phyloP scores from a whole-genome alignment of 1,139 yeast genomes.

The Debaryomyces singareniensis region DNA sequence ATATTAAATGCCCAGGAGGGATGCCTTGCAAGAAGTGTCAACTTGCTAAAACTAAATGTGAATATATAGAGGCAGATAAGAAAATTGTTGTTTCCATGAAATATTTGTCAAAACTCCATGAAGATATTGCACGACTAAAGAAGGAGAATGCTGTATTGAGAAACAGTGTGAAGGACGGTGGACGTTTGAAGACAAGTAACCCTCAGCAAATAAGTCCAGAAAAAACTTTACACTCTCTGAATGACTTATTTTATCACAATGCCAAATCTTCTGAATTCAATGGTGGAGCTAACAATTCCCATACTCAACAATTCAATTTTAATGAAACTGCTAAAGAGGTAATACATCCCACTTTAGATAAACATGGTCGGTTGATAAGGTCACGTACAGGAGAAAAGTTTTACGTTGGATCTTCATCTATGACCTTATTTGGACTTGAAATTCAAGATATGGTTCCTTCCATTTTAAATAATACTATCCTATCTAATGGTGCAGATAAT shows the following conservation, averaged over 20 bases:
- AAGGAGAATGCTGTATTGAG: conserved; percentile 53
- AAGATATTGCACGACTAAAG: conserved; percentile 49
- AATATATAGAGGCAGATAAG: conserved; percentile 71
- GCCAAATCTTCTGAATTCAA: not conserved
- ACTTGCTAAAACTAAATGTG: conserved; percentile 56
- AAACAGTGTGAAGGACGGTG: conserved; percentile 24
- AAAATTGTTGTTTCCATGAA: conserved; percentile 74
- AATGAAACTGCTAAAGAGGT: conserved; percentile 35
- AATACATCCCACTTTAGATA: conserved; percentile 61
- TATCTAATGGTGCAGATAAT: conserved; percentile 9
- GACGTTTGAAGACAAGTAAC: not conserved
- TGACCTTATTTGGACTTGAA: conserved; percentile 74
- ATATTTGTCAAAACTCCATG: conserved; percentile 63
- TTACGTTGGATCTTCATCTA: conserved; percentile 74
- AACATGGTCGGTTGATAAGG: conserved; percentile 63
- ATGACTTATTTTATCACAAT: not conserved
- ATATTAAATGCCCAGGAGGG: conserved; percentile 79
- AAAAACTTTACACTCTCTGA: not conserved
- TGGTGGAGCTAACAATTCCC: not conserved
- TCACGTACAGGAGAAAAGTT: conserved; percentile 70
- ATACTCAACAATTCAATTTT: not conserved
- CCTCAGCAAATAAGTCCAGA: conserved; percentile 1
- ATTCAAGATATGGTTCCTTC: conserved; percentile 56
- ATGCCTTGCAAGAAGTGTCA: conserved; percentile 67
- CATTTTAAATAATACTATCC: conserved; percentile 13